These are phyloP conservation scores for Penicillium sp. DNA, from an alignment of 2,329 filamentous ascomycete genomes.

Conservation along the genomic window DNA sequence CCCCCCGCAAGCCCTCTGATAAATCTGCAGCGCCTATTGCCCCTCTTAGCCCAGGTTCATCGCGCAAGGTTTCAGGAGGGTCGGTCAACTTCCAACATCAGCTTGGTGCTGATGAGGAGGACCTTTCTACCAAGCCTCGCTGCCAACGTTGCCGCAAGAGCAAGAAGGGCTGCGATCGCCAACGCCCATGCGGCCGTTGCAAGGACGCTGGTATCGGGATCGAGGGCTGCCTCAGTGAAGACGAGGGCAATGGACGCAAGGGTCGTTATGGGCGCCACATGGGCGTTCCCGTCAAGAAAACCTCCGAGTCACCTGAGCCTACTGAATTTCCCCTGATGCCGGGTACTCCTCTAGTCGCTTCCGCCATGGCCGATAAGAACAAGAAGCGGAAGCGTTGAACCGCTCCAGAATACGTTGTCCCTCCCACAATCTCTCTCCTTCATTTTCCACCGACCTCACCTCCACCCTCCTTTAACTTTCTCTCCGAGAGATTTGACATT, in stretches of 20 bases:
- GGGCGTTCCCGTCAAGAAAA: constrained; percentile 66
- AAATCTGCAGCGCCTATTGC: constrained; percentile 31
- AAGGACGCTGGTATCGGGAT: constrained; percentile 91
- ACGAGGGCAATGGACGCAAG: constrained; percentile 95
- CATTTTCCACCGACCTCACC: constrained; percentile 1
- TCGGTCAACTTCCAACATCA: constrained; percentile 63
- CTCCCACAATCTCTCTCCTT: constrained; percentile 7
- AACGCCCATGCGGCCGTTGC: constrained; percentile 92
- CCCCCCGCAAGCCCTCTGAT: constrained; percentile 39
- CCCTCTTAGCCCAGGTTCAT: constrained; percentile 46
- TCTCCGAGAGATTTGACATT: constrained; percentile 13
- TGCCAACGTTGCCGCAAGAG: constrained; percentile 99
- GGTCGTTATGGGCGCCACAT: constrained; percentile 79
- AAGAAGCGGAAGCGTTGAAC: constrained; percentile 68
- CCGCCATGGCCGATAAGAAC: constrained; percentile 55
- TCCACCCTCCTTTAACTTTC: constrained; percentile 14
- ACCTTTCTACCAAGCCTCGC: constrained; percentile 90
- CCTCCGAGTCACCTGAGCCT: constrained; percentile 38
- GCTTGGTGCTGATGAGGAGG: constrained; percentile 73
- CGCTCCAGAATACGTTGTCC: background rate
- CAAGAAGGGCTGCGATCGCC: constrained; percentile 98
- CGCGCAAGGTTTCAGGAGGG: constrained; percentile 58
- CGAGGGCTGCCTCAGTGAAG: constrained; percentile 94
- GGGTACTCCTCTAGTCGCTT: constrained; percentile 30
- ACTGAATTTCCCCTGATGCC: constrained; percentile 50